Evolutionary conservation across 75 land plant genomes (phyloP), one percentile per base, ranked within the genome.

Genomic region (Pinus albicaulis): DNA sequence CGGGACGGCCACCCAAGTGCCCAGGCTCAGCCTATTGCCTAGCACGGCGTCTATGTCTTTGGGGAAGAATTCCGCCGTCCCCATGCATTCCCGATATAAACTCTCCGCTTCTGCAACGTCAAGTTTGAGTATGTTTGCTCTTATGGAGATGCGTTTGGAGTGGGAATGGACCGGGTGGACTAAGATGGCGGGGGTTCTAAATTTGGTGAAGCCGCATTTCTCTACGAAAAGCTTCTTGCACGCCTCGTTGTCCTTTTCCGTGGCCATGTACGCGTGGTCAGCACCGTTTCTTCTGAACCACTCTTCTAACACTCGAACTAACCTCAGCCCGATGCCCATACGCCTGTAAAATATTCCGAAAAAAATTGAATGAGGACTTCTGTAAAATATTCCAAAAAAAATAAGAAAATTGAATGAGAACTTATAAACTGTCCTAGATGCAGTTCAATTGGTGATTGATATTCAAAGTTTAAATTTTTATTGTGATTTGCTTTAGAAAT

Each of bases 51-150:
- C 86, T 5, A 90, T 83, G 81, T 90, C 92, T 1, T 62, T 48
- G 2, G 92, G 90, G 80, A 90, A 88, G 73, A 90, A 88, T 34
- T 90, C 90, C 11, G 80, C 76, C 57, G 86, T 78, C 55, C 92
- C 78, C 78, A 90, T 76, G 10, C 77, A 76, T 34, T 71, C 58
- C 19, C 93, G 83, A 81, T 96, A 96, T 64, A 96, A 77, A n/a
- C 61, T 4, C 71, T 87, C 91, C 25, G 99, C 95, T 57, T 86
- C 85, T 55, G 62, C 13, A 25, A 79, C 60, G 34, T 11, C 26
- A 68, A 96, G 85, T 38, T 74, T 77, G 58, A 82, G 68, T 22
- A 94, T 73, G 58, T 59, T 57, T 11, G 81, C 31, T 14, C 25
- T 59, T 11, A 79, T 70, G 28, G 86, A 56, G 3, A 80, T 19